Evolutionary conservation across 495 filamentous ascomycete species (phyloP).

Genomic region (Daldinia bambusicola): DNA sequence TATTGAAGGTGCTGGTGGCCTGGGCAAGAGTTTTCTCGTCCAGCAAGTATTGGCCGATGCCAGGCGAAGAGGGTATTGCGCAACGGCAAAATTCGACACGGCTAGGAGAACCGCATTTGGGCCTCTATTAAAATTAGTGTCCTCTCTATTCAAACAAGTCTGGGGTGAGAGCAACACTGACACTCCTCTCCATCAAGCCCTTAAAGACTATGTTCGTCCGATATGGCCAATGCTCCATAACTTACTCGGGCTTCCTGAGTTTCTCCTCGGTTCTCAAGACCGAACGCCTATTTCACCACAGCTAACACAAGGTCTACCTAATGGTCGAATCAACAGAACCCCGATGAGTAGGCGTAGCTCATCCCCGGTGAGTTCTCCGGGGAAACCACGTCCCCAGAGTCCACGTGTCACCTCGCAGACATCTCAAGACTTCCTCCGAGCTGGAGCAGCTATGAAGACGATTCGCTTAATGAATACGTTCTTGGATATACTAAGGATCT

Average conservation of each 20-base stretch:
- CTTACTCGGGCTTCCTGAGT: slow-evolving; percentile 82
- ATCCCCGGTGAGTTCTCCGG: slow-evolving; percentile 53
- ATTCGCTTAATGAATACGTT: slow-evolving; percentile 85
- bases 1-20: slow-evolving; percentile 77
- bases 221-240: slow-evolving; percentile 82
- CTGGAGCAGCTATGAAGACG: slow-evolving; percentile 74
- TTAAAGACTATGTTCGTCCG: slow-evolving; percentile 77
- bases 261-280: slow-evolving; percentile 62
- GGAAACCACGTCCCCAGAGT: slow-evolving; percentile 42
- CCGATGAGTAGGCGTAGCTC: slow-evolving; percentile 53
- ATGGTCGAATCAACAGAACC: slow-evolving; percentile 34
- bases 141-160: slow-evolving; percentile 86
- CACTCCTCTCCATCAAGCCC: slow-evolving; percentile 79
- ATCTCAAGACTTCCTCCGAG: slow-evolving; percentile 75
- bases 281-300: slow-evolving; percentile 32
- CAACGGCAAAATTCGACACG: slow-evolving; percentile 86
- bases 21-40: slow-evolving; percentile 85
- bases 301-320: slow-evolving; percentile 29
- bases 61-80: slow-evolving; percentile 80
- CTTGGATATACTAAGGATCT: slow-evolving; percentile 80
- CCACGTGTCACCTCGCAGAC: slow-evolving; percentile 57
- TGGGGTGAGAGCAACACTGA: slow-evolving; percentile 89
- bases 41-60: slow-evolving; percentile 80
- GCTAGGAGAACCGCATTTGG: slow-evolving; percentile 83
- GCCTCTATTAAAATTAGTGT: slow-evolving; percentile 80